Evolutionary conservation across 805 yeast genomes (phyloP), one percentile per base, ranked within the genome.

Genomic region (Saccharomyces jurei): DNA sequence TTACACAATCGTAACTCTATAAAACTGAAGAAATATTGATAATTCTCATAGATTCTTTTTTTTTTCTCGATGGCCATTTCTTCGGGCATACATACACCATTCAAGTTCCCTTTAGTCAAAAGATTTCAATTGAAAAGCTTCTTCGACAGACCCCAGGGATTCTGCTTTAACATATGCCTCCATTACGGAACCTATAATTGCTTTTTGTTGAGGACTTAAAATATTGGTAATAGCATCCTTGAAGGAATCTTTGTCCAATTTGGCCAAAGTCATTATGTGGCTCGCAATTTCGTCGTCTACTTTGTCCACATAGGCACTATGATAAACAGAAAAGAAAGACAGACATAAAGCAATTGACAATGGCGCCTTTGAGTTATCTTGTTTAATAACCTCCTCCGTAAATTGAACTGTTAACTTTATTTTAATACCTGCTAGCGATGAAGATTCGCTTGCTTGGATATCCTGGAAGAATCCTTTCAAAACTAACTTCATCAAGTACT

Each of bases 191-290:
- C 63, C 63, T n/a, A 56, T 52, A 14, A 28, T 46, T 4, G 47
- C 30, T 36, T 53, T 66, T 59, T 82, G 83, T 0, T 68, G 69
- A 0, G 60, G 67, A 31, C 70, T 71, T 17, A 83, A 65, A 0
- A 62, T 61, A 0, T 63, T 66, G 28, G 65, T 72, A 14, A 83
- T 73, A 2, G 77, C 79, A 0, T 50, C 46, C 58, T 83, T 84
- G 71, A 85, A 84, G 8, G 71, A 63, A 1, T 63, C 69, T 0
- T 83, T 73, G 54, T 75, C 71, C 50, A 75, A 63, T 14, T 71
- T 68, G 14, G 83, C 73, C 54, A 86, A 68, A 8, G 73, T 72
- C 30, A 82, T 48, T 50, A 84, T 56, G 56, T 80, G 78, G 13
- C 72, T 74, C 55, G 77, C 81, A 5, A 78, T 62, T 49, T 81